Evolutionary conservation across 2,329 filamentous ascomycete genomes (phyloP), one percentile per base, ranked within the genome.

Genomic region (Penicillium sp.): DNA sequence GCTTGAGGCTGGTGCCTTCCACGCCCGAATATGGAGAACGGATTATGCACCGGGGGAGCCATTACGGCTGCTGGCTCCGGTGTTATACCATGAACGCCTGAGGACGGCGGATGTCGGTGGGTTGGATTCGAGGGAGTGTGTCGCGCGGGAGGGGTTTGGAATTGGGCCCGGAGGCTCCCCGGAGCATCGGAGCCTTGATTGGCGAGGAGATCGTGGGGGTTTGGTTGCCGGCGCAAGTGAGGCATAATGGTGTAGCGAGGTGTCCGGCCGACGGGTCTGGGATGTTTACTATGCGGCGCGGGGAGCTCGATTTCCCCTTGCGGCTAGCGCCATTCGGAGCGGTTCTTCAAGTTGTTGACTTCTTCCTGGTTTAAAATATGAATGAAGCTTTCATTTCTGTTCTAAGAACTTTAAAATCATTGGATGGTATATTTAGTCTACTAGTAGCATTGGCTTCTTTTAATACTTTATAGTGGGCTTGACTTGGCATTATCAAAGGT

Each of bases 111-210:
- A 37, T 56, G 60, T 8, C 60, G 55, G 21, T 64, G 64, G 8
- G 64, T 61, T 53, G 58, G 61, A 36, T 60, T 61, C 29, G 59
- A 55, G 30, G 56, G 68, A 12, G 63, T 65, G 13, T 57, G 60
- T 24, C 63, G 62, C 8, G 67, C 56, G 1, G 68, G 67, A 8
- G 68, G 68, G 8, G 68, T 71, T 15, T 68, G 66, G 44, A 68
- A 71, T 48, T 71, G 68, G 2, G 57, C 46, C 45, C 59, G 61
- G 12, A 62, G 55, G 21, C 47, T 52, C 15, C 48, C 44, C 7
- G 55, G 43, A 7, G 42, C 42, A 26, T 48, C 58, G 4, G 49
- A n/a, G 20, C 51, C 54, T 54, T 63, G 49, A 34, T 46, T 46
- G 4, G 40, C 47, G 20, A 40, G 33, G 26, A 39, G 39, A 18